Evolutionary conservation across 2,329 filamentous ascomycete species (phyloP).

Genomic region (Fusarium goolgardi): DNA sequence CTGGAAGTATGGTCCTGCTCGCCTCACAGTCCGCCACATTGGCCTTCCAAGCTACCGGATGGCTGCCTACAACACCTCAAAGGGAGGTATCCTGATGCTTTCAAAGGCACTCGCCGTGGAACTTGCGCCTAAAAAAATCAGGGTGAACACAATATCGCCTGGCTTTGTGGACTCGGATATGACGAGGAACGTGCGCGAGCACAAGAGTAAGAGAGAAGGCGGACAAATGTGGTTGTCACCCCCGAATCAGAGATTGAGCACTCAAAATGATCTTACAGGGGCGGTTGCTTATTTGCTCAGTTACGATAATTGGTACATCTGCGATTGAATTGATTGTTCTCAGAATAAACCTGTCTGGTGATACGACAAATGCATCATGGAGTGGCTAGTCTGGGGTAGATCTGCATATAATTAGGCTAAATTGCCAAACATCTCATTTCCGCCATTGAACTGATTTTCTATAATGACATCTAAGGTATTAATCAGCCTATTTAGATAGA

Average conservation of each 20-base stretch:
- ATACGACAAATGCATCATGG: neutral
- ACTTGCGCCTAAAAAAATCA: slow-evolving; percentile 52
- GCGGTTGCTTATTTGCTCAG: slow-evolving; percentile 57
- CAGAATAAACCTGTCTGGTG: neutral
- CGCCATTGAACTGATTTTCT: neutral
- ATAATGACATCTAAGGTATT: neutral
- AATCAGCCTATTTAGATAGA: slow-evolving; percentile 16
- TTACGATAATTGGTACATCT: slow-evolving; percentile 41
- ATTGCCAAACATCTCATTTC: neutral
- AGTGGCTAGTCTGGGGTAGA: neutral
- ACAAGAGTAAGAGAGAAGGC: slow-evolving; percentile 50
- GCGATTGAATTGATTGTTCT: neutral
- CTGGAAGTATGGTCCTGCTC: slow-evolving; percentile 54
- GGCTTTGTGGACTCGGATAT: slow-evolving; percentile 55
- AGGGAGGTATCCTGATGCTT: slow-evolving; percentile 56
- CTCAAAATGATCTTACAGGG: slow-evolving; percentile 56
- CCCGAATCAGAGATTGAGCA: slow-evolving; percentile 55
- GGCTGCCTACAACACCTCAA: slow-evolving; percentile 58
- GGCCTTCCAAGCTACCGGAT: slow-evolving; percentile 41
- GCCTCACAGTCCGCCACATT: slow-evolving; percentile 45
- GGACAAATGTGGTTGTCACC: slow-evolving; percentile 55
- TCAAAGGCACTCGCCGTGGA: slow-evolving; percentile 55
- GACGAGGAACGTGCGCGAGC: slow-evolving; percentile 48
- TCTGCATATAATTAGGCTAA: slow-evolving; percentile 19
- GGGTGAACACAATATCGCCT: slow-evolving; percentile 55